Evolutionary conservation across 2,329 filamentous ascomycete species (phyloP).

Genomic region (Colletotrichum nymphaeae): DNA sequence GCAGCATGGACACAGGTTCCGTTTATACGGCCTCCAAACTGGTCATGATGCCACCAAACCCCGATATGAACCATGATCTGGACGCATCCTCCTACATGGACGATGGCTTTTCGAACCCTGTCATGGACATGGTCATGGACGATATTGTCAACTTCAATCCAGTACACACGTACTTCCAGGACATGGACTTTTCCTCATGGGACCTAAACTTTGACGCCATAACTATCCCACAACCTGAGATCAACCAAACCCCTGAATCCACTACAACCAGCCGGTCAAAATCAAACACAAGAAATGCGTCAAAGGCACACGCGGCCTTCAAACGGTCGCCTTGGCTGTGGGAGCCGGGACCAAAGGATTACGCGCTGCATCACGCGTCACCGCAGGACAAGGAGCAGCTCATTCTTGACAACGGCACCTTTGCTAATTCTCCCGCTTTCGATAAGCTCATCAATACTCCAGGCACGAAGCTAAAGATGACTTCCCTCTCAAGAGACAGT

Average conservation of each 20-base stretch:
- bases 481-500: constrained; percentile 41
- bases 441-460: constrained; percentile 26
- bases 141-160: constrained; percentile 42
- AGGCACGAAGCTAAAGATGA: constrained; percentile 37
- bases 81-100: constrained; percentile 20
- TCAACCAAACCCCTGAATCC: constrained; percentile 43
- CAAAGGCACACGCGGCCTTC: constrained; percentile 45
- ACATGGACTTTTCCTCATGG: constrained; percentile 47
- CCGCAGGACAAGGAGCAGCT: constrained; percentile 29
- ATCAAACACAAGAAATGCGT: constrained; percentile 39
- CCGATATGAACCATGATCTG: constrained; percentile 15
- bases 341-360: constrained; percentile 45
- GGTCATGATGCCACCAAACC: constrained; percentile 10
- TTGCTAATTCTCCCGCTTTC: constrained; percentile 29
- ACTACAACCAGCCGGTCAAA: constrained; percentile 39
- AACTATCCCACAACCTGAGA: constrained; percentile 42
- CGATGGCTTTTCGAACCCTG: constrained; percentile 21
- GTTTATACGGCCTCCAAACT: constrained; percentile 10
- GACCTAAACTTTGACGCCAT: constrained; percentile 46
- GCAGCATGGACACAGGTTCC: constrained; percentile 6
- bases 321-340: constrained; percentile 48
- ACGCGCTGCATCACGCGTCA: constrained; percentile 29
- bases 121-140: constrained; percentile 27
- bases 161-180: constrained; percentile 43
- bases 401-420: constrained; percentile 17